These are phyloP conservation scores for Thermothelomyces thermophilus DNA, from an alignment of 2,329 filamentous ascomycete genomes.

Conservation along the genomic window DNA sequence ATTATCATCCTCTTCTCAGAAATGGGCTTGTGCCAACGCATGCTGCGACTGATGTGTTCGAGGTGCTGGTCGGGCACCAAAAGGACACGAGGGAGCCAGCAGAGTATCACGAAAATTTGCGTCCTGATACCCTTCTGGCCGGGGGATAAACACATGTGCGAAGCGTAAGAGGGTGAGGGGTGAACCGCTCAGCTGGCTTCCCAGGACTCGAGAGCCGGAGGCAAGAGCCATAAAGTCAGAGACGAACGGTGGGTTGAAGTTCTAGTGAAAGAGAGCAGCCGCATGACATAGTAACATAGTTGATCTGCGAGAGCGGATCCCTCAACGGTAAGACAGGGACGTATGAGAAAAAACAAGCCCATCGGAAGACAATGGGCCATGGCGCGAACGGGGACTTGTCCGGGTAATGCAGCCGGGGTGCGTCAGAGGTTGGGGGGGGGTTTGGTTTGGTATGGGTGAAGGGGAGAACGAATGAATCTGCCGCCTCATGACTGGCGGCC, in stretches of 20 bases:
- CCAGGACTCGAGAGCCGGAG: conserved; percentile 16
- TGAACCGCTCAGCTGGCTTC: conserved; percentile 9
- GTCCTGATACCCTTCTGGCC: conserved; percentile 20
- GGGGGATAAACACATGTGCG: conserved; percentile 11
- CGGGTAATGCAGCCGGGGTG: conserved; percentile 12
- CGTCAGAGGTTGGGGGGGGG: too few species aligned
- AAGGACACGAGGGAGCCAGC: conserved; percentile 6
- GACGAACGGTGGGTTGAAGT: neutral
- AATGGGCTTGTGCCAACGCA: conserved; percentile 20
- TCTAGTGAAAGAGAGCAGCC: conserved; percentile 11
- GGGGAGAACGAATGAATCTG: conserved; percentile 13
- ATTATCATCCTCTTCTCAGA: conserved; percentile 12
- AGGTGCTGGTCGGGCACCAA: conserved; percentile 25
- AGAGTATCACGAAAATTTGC: conserved; percentile 14
- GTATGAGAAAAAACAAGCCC: conserved; percentile 12
- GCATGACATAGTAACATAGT: conserved; percentile 23
- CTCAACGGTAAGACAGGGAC: conserved; percentile 9
- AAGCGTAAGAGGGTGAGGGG: conserved; percentile 10
- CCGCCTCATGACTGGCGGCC: neutral
- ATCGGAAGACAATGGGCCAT: conserved; percentile 15
- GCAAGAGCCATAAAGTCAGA: conserved; percentile 9
- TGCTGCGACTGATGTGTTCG: conserved; percentile 20
- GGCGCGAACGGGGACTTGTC: conserved; percentile 12
- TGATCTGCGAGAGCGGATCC: conserved; percentile 11
- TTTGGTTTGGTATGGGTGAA: too few species aligned